A percentile compares a stretch with the other conserved stretches of the same genome.
phyloP scores from a whole-genome alignment of 805 yeast species.

The Wickerhamomyces mucosus region DNA sequence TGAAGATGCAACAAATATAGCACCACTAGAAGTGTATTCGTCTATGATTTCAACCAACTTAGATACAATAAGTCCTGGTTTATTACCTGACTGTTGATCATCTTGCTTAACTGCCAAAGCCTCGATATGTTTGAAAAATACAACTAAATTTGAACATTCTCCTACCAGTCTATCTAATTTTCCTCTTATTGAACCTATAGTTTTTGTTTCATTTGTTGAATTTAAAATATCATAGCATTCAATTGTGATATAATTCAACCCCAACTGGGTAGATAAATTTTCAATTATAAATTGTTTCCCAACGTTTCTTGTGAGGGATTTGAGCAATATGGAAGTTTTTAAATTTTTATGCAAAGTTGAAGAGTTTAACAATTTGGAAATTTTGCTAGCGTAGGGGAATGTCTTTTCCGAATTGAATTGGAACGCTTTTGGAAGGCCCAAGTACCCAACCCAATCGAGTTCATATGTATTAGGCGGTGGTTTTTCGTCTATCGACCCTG shows the following conservation, averaged over 20 bases:
- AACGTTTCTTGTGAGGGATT: constrained; percentile 62
- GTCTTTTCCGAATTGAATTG: constrained; percentile 22
- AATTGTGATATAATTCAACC: constrained; percentile 55
- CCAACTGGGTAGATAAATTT: constrained; percentile 46
- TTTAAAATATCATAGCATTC: constrained; percentile 62
- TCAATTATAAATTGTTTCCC: constrained; percentile 67
- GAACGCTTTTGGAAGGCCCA: constrained; percentile 33
- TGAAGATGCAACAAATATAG: constrained; percentile 54
- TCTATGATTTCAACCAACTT: constrained; percentile 50
- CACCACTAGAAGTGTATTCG: constrained; percentile 37
- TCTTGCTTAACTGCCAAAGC: constrained; percentile 59
- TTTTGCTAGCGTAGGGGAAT: constrained; percentile 40
- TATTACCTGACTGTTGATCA: constrained; percentile 41
- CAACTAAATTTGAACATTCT: constrained; percentile 34
- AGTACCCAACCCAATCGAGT: constrained; percentile 36
- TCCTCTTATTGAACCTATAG: constrained; percentile 70
- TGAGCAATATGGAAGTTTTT: constrained; percentile 54
- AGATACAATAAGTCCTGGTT: constrained; percentile 24
- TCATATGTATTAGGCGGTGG: constrained; percentile 12
- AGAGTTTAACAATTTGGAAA: constrained; percentile 48
- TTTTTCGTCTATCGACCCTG: constrained; percentile 43
- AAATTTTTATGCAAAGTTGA: constrained; percentile 31
- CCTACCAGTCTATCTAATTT: constrained; percentile 56
- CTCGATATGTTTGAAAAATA: constrained; percentile 68
- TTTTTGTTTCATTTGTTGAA: constrained; percentile 66